Conservation (phyloP, 2,329 filamentous ascomycete genomes). For the Purpureocillium takamizusanense region DNA sequence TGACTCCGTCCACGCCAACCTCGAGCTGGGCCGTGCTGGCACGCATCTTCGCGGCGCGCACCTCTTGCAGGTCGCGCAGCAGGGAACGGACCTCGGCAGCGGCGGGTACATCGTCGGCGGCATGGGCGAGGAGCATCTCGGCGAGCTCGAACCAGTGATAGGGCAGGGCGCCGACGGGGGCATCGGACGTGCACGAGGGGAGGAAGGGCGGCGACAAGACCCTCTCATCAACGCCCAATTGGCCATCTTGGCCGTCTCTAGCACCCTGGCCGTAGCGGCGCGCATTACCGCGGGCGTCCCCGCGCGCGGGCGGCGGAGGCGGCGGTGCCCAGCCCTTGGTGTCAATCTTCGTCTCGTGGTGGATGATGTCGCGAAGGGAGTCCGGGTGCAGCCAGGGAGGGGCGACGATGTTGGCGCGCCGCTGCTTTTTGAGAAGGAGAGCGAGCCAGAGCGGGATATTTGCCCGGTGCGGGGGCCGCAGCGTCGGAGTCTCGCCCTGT, state of each 20-base stretch:
- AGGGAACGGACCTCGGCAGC: constrained; percentile 66
- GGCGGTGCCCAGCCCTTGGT: constrained; percentile 69
- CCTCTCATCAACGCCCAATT: too few relatives aligned
- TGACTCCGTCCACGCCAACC: constrained; percentile 61
- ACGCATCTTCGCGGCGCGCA: constrained; percentile 81
- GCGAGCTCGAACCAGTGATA: constrained; percentile 94
- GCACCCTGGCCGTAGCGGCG: constrained; percentile 22
- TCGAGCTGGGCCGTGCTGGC: constrained; percentile 65
- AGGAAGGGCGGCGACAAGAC: constrained; percentile 66
- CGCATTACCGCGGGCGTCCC: constrained; percentile 35
- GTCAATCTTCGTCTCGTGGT: constrained; percentile 67
- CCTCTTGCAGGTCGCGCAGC: constrained; percentile 75
- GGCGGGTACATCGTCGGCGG: constrained; percentile 69
- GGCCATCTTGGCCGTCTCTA: constrained; percentile 10
- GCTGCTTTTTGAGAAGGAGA: constrained; percentile 86
- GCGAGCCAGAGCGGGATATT: constrained; percentile 89
- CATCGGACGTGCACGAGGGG: constrained; percentile 60
- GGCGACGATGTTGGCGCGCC: constrained; percentile 83
- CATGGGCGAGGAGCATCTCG: constrained; percentile 78
- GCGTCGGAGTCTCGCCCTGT: constrained; percentile 71
- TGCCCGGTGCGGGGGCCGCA: constrained; percentile 73
- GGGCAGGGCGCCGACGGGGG: constrained; percentile 63
- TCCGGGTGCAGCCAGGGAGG: constrained; percentile 79
- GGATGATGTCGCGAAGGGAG: constrained; percentile 68
- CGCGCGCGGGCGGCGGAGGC: constrained; percentile 52